Evolutionary conservation across 2,329 filamentous ascomycete genomes (phyloP).

Genomic region (Pseudogymnoascus sp.): DNA sequence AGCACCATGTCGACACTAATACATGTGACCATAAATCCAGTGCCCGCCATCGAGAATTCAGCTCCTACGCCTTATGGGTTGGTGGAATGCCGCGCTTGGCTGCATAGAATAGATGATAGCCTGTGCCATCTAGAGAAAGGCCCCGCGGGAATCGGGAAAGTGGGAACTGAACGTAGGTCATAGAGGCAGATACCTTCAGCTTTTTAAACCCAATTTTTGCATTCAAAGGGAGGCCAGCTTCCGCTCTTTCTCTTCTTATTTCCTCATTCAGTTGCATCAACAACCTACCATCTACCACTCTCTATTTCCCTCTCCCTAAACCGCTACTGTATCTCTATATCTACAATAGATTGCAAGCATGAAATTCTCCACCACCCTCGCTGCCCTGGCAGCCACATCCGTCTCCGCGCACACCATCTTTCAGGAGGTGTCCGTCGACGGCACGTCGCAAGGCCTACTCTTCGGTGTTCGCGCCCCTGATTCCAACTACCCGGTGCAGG

Average conservation of each 20-base stretch:
- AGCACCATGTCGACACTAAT: not conserved
- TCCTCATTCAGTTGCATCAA: not conserved
- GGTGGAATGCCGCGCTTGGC: not conserved
- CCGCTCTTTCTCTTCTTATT: not conserved
- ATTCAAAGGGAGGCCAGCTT: not conserved
- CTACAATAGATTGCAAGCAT: not conserved
- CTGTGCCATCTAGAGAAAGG: constrained; percentile 1
- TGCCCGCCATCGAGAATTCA: not conserved
- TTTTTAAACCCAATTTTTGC: not conserved
- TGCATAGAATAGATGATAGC: constrained; percentile 7
- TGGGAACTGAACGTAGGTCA: not conserved
- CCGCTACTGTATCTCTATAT: not conserved
- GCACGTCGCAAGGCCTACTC: constrained; percentile 40
- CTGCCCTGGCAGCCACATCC: constrained; percentile 23
- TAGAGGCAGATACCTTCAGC: not conserved
- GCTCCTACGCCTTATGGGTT: not conserved
- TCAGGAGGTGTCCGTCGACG: constrained; percentile 40
- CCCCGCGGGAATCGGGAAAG: not conserved
- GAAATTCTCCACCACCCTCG: not conserved
- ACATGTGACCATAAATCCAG: not conserved
- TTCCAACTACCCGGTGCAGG: constrained; percentile 42
- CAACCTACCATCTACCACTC: not conserved
- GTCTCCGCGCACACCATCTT: constrained; percentile 36
- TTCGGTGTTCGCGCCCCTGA: constrained; percentile 41
- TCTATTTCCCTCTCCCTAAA: not conserved